Evolutionary conservation across 202 grass and related monocot genomes (phyloP).

Genomic region (Bolboschoenoplectus hybrid): DNA sequence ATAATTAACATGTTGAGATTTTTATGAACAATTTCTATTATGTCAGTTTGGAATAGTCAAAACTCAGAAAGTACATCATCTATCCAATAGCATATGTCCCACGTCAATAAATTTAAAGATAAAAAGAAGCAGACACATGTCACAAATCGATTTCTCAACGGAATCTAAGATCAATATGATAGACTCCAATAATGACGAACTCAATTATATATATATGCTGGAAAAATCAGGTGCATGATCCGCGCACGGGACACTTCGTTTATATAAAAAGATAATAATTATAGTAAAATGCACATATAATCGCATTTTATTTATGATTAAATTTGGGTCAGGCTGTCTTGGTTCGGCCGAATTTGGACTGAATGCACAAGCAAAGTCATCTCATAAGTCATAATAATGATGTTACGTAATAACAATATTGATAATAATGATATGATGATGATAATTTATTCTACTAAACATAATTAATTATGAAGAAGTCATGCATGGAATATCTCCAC

Average conservation of each 20-base stretch:
- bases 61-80: not conserved
- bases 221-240: too few species aligned
- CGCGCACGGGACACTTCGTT: too few species aligned
- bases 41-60: not conserved
- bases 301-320: not conserved
- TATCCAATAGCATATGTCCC: not conserved
- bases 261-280: too few species aligned
- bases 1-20: not conserved
- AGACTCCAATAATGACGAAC: not conserved
- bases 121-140: not conserved
- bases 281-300: not conserved
- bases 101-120: constrained; percentile 3
- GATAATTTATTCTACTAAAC: too few species aligned
- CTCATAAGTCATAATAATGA: too few species aligned
- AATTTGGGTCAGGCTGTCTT: not conserved
- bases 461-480: too few species aligned
- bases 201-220: too few species aligned
- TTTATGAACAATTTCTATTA: not conserved
- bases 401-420: too few species aligned
- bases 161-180: not conserved
- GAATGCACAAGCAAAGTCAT: not conserved
- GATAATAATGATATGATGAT: too few species aligned
- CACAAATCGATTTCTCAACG: not conserved
- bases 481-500: not conserved
- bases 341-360: not conserved